These are phyloP conservation scores for Tolypocladium cylindrosporum DNA, from an alignment of 2,329 filamentous ascomycete species.

Conservation along the genomic window DNA sequence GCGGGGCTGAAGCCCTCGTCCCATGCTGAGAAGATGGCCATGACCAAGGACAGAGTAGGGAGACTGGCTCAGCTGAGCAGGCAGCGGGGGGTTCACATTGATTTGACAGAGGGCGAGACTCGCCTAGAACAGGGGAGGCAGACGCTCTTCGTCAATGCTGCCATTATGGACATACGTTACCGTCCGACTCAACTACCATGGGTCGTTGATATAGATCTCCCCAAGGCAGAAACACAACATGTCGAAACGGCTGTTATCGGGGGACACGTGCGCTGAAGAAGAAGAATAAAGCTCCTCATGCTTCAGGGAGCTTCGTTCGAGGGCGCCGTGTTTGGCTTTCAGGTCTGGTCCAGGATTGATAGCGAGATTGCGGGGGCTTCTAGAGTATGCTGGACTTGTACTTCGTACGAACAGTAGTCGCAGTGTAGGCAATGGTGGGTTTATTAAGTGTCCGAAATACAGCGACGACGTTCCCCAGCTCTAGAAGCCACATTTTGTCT, in stretches of 20 bases:
- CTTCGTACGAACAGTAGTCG: not conserved
- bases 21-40: conserved; percentile 8
- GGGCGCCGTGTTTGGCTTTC: not conserved
- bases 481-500: not conserved
- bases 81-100: conserved; percentile 24
- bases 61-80: conserved; percentile 11
- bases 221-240: not conserved
- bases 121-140: conserved; percentile 28
- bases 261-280: no score
- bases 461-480: not conserved
- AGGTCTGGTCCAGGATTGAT: not conserved
- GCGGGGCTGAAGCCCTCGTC: conserved; percentile 12
- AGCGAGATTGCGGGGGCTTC: not conserved
- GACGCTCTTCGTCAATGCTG: conserved; percentile 51
- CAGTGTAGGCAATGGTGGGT: not conserved
- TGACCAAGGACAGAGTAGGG: conserved; percentile 4
- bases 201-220: conserved; percentile 39
- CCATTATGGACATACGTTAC: conserved; percentile 36
- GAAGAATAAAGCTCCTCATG: no score
- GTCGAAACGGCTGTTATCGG: not conserved
- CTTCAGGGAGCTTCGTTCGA: not conserved
- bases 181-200: conserved; percentile 38
- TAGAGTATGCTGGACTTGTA: not conserved
- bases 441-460: not conserved
- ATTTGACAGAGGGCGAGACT: conserved; percentile 20